A percentile compares a stretch with the other conserved stretches of the same genome.
Evolutionary conservation across 176 grass and related monocot species (phyloP).

Genomic region (Oryza rufipogon): DNA sequence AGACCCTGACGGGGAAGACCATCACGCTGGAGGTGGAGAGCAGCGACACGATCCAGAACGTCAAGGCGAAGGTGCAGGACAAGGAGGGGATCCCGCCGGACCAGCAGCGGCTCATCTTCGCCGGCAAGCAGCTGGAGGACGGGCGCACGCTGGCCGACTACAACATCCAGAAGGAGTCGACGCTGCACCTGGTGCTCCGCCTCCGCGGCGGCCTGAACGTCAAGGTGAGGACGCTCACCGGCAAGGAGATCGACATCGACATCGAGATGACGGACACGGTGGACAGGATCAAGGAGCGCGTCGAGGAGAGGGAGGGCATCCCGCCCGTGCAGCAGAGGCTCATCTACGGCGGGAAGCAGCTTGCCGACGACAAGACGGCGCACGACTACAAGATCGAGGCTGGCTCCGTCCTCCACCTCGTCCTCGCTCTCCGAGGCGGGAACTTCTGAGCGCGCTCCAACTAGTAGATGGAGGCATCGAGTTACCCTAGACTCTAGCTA

Average conservation of each 20-base stretch:
- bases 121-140: conserved; percentile 77
- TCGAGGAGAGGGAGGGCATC: not conserved
- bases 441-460: too few relatives aligned
- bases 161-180: conserved; percentile 84
- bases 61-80: conserved; percentile 75
- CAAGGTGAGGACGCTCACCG: conserved; percentile 5
- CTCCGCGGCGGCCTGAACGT: conserved; percentile 33
- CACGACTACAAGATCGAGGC: not conserved
- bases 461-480: too few relatives aligned
- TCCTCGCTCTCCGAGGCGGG: conserved; percentile 27
- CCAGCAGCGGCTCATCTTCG: conserved; percentile 83
- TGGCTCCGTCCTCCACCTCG: conserved; percentile 18
- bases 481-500: too few relatives aligned
- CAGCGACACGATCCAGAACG: conserved; percentile 28
- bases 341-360: conserved; percentile 20
- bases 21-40: conserved; percentile 92
- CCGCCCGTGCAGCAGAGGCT: conserved; percentile 36
- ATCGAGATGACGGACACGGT: not conserved
- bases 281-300: not conserved
- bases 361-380: conserved; percentile 16
- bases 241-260: not conserved
- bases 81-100: conserved; percentile 78
- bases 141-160: conserved; percentile 76
- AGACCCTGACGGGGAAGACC: conserved; percentile 88
- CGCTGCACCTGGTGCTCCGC: conserved; percentile 69